Evolutionary conservation across 176 grass and related monocot species (phyloP), one percentile per base, ranked within the genome.

Genomic region (Aegilops bicornis): DNA sequence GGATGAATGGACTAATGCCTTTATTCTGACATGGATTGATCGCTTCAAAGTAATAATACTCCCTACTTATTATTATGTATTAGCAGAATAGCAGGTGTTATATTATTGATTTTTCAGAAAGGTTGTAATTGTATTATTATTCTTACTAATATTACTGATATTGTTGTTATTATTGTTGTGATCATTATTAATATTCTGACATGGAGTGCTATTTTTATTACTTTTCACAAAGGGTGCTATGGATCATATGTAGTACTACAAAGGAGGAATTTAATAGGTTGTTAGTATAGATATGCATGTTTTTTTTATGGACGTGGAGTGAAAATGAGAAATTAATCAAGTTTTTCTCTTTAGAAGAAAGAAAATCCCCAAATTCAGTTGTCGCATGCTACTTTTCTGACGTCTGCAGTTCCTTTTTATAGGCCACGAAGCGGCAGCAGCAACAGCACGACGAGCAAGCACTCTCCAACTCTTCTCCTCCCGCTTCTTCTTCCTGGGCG

Each of bases 301-400:
- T 76, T 43, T 43, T 56, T 20, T 58, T 19, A 50, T 54, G 4
- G 16, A 56, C 32, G 73, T 77, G 27, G 24, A 56, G 16, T 13
- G 17, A 31, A 22, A 77, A 77, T 1, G 25, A 20, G 27, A 9
- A 52, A 33, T 22, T 54, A 20, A 33, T 22, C 2, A 4, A 22
- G 74, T 77, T 32, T 56, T 56, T 56, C 27, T 56, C 50, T 77
- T 76, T 25, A 56, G 23, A 56, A 52, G 7, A 76, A 52, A 8
- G 14, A 30, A 50, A 76, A 50, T 19, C 10, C 43, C 43, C 25
- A 10, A 48, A 56, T 77, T 56, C 17, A 50, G 13, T 35, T 47
- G 63, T 9, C 48, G 15, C 10, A 78, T 77, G 47, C 79, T 88
- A 77, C 47, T 78, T 88, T 88, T 77, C 17, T 73, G 40, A 59